Conservation (phyloP, 1,284 basidiomycete species). For the Malassezia japonica region DNA sequence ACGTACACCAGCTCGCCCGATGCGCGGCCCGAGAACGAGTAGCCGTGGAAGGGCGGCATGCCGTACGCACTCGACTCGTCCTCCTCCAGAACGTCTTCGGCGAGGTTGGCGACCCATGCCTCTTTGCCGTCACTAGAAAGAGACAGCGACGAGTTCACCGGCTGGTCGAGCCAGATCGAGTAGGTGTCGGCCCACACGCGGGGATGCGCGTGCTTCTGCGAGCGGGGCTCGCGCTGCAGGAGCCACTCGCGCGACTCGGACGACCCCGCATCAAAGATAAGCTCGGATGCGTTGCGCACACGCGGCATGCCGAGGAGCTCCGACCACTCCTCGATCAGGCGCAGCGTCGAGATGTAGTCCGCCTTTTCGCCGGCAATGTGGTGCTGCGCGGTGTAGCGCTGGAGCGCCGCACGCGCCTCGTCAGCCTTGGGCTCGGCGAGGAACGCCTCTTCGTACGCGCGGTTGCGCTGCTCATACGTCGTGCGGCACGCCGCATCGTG, state of each 20-base stretch:
- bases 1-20: slow-evolving; percentile 66
- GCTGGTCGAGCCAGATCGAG: slow-evolving; percentile 41
- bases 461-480: background rate
- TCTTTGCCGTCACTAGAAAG: slow-evolving; percentile 24
- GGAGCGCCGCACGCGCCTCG: slow-evolving; percentile 23
- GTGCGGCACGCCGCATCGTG: background rate
- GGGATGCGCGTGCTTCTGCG: background rate
- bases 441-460: slow-evolving; percentile 19
- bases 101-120: slow-evolving; percentile 56
- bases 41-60: slow-evolving; percentile 51
- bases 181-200: slow-evolving; percentile 45
- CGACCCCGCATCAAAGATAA: slow-evolving; percentile 42
- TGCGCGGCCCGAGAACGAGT: slow-evolving; percentile 46
- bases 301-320: slow-evolving; percentile 26
- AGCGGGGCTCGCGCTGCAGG: slow-evolving; percentile 6
- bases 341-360: slow-evolving; percentile 30
- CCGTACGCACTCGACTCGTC: slow-evolving; percentile 51
- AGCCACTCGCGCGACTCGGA: slow-evolving; percentile 25
- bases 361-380: slow-evolving; percentile 32
- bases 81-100: slow-evolving; percentile 48
- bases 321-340: slow-evolving; percentile 35
- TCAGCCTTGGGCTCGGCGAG: slow-evolving; percentile 23
- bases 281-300: slow-evolving; percentile 20
- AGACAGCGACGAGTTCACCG: slow-evolving; percentile 31
- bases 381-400: slow-evolving; percentile 29